Conservation (phyloP, 139 green algal species). For the Haematococcus lacustris region DNA sequence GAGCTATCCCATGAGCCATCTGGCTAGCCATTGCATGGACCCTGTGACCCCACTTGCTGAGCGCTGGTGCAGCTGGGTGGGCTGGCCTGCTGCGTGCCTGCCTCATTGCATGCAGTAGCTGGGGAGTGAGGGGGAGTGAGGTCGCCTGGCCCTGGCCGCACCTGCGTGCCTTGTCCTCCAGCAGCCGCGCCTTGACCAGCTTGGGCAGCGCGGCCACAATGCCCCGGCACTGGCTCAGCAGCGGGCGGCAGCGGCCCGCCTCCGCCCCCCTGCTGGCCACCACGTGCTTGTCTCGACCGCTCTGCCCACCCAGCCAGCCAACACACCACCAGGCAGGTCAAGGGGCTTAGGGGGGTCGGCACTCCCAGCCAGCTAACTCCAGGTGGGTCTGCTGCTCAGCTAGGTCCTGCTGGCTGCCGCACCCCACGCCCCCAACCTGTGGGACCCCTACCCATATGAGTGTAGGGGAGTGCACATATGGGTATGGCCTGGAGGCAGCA, state of each 20-base stretch:
- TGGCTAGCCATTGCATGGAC: no score
- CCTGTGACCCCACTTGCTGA: no score
- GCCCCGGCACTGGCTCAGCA: slow-evolving; percentile 7
- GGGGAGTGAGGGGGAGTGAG: neutral
- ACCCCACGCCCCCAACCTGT: no score
- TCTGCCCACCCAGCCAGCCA: slow-evolving; percentile 1
- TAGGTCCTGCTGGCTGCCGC: neutral
- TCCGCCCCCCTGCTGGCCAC: slow-evolving; percentile 6
- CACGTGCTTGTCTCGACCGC: slow-evolving; percentile 19
- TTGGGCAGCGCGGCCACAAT: slow-evolving; percentile 35
- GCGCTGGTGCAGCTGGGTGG: neutral
- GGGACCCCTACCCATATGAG: no score
- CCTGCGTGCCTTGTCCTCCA: slow-evolving; percentile 18
- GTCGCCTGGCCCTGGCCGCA: no score
- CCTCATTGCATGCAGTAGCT: neutral
- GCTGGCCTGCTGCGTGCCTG: neutral
- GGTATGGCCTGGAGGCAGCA: no score
- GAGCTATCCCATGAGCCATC: no score
- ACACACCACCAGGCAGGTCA: no score
- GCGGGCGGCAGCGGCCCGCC: neutral
- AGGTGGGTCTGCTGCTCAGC: neutral
- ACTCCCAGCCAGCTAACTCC: neutral
- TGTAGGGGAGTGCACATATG: neutral
- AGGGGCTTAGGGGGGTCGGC: no score
- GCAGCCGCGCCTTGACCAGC: slow-evolving; percentile 26